Percentiles rank a stretch among this genome's conserved stretches.
Evolutionary conservation across 2,329 filamentous ascomycete species (phyloP).

Genomic region (Elsinoe arachidis): DNA sequence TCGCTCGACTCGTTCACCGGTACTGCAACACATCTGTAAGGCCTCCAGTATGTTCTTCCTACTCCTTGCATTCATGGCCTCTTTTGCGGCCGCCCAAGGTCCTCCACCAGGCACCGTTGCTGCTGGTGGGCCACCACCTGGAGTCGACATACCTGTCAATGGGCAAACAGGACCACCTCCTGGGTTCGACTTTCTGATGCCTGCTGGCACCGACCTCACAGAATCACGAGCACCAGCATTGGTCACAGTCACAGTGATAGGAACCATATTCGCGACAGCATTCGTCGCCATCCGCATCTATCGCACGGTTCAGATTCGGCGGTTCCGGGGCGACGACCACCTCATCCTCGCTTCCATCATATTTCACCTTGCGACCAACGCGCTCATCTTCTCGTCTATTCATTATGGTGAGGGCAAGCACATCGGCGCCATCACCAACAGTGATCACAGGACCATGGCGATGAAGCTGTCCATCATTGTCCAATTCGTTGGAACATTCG

Average conservation of each 20-base stretch:
- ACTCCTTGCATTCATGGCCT: background rate
- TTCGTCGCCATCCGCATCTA: constrained; percentile 3
- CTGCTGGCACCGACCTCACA: background rate
- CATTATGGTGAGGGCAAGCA: constrained; percentile 4
- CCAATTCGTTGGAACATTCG: background rate
- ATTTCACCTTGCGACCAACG: background rate
- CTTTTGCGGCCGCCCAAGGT: constrained; percentile 1
- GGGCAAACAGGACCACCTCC: background rate
- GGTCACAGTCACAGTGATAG: background rate
- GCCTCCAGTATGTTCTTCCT: background rate
- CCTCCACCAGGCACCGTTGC: background rate
- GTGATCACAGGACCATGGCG: background rate
- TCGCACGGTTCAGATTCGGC: background rate
- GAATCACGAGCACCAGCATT: background rate
- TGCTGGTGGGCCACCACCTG: background rate
- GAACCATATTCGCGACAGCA: background rate
- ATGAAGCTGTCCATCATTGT: background rate
- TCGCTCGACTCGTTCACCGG: background rate
- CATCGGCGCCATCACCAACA: background rate
- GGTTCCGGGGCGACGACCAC: constrained; percentile 3
- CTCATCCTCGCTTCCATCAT: background rate
- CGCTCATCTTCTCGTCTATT: background rate
- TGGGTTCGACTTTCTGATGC: background rate
- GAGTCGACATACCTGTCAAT: background rate
- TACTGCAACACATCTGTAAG: background rate